These are phyloP conservation scores for Allantophomopsis cytisporea DNA, from an alignment of 2,329 filamentous ascomycete genomes.

Conservation along the genomic window DNA sequence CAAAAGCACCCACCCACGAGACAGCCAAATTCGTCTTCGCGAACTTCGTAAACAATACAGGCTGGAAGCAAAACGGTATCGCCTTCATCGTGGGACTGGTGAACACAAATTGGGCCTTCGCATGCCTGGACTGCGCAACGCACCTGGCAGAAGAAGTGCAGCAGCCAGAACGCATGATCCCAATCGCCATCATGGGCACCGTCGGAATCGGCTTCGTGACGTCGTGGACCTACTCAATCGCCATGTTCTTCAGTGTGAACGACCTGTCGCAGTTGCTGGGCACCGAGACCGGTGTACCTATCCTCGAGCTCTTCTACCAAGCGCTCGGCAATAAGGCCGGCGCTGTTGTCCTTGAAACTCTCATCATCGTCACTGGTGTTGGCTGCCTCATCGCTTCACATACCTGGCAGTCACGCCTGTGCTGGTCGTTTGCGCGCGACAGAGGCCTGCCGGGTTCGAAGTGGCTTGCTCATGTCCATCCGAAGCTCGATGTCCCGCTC, in stretches of 20 bases:
- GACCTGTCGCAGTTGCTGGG: constrained; percentile 21
- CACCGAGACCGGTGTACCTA: constrained; percentile 21
- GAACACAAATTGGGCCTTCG: constrained; percentile 22
- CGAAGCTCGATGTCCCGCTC: constrained; percentile 44
- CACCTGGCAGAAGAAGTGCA: constrained; percentile 33
- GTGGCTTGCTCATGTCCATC: constrained; percentile 45
- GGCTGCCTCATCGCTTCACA: constrained; percentile 23
- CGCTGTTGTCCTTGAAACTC: constrained; percentile 25
- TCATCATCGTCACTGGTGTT: constrained; percentile 26
- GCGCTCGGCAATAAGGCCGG: constrained; percentile 23
- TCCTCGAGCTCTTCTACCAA: constrained; percentile 27
- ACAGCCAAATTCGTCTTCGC: constrained; percentile 26
- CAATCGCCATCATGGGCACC: constrained; percentile 25
- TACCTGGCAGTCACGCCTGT: constrained; percentile 24
- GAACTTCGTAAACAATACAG: constrained; percentile 26
- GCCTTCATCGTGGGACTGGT: constrained; percentile 32
- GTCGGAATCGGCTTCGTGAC: constrained; percentile 27
- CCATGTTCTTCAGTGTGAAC: constrained; percentile 28
- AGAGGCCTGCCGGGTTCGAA: constrained; percentile 37
- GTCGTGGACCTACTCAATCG: constrained; percentile 23
- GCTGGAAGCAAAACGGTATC: constrained; percentile 27
- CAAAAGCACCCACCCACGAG: constrained; percentile 23
- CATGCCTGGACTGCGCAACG: constrained; percentile 27
- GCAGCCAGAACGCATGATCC: constrained; percentile 21
- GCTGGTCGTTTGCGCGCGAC: constrained; percentile 30